phyloP scores from a whole-genome alignment of 495 filamentous ascomycete species.

The Sordaria brevicollis region DNA sequence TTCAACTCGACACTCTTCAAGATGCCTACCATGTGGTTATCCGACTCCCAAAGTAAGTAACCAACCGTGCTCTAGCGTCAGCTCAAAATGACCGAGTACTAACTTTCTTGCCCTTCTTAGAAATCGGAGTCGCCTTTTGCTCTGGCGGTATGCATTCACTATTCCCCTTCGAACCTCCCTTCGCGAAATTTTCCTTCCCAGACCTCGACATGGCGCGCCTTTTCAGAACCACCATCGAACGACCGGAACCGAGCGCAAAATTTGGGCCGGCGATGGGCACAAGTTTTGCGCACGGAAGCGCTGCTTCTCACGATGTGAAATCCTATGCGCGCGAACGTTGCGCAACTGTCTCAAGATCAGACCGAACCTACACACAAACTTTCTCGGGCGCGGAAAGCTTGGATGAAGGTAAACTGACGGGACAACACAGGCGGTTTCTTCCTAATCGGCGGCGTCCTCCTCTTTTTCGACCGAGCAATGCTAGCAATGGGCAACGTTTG shows the following conservation, averaged over 20 bases:
- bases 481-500: slow-evolving; percentile 40
- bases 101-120: slow-evolving; percentile 31
- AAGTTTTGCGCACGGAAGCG: neutral
- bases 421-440: slow-evolving; percentile 67
- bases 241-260: too few relatives aligned
- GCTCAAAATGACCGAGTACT: too few relatives aligned
- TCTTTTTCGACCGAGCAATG: slow-evolving; percentile 98
- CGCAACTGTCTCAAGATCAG: neutral
- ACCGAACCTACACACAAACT: neutral
- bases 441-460: slow-evolving; percentile 79
- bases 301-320: neutral
- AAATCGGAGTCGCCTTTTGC: slow-evolving; percentile 93
- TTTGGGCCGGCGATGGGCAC: too few relatives aligned
- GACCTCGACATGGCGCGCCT: neutral
- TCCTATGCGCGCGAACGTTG: neutral
- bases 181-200: neutral
- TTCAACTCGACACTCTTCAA: slow-evolving; percentile 15
- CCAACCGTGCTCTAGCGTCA: too few relatives aligned
- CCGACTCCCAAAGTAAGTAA: slow-evolving; percentile 83
- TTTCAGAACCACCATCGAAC: neutral
- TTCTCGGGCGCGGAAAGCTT: neutral
- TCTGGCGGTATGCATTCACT: slow-evolving; percentile 66
- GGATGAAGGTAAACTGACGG: slow-evolving; percentile 5
- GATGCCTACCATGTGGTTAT: slow-evolving; percentile 75
- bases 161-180: neutral